Evolutionary conservation across 1,284 basidiomycete species (phyloP), one percentile per base, ranked within the genome.

Genomic region (Ceratobasidium sp.): DNA sequence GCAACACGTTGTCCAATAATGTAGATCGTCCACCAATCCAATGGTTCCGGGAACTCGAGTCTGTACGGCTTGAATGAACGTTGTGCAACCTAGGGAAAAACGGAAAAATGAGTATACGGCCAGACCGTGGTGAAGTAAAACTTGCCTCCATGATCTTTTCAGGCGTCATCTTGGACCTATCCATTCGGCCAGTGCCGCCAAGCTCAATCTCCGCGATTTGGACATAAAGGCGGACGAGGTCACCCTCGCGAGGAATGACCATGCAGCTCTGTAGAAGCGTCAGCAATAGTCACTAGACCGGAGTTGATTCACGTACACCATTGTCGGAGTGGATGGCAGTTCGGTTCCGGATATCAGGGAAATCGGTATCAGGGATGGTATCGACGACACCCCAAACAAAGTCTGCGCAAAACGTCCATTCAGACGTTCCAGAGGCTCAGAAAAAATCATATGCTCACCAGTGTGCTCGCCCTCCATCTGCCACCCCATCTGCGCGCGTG

Each of bases 1-100:
- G 93, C 93, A 2, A 95, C 92, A 10, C 94, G 89, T 82, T 95
- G 94, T 1, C 93, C 93, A 87, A 94, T 91, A 80, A 88, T 88
- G 81, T 94, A 95, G 35, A 93, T 86, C 0, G 93, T 94, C 91
- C 91, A 96, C 94, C 94, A 96, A 55, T 94, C 90, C 33, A 93
- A 87, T 16, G 85, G 83, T 33, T 90, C 86, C 2, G 89, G 88
- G 16, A 88, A 87, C 5, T 88, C 84, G 57, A 96, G 87, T 12
- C 83, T 87, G 83, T 90, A 96, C 1, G 95, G 95, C 62, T 88
- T 81, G 48, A 96, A 86, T 3, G 91, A 90, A 81, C 88, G 90
- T 81, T 88, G 87, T 8, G 91, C 93, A 38, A 88, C 88, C 90
- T 83, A 54, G 20, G 38, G 3, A 38, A 60, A 41, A 44, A 35